These are phyloP conservation scores for Capsicum baccatum DNA, from an alignment of 257 asterid genomes.

Conservation along the genomic window DNA sequence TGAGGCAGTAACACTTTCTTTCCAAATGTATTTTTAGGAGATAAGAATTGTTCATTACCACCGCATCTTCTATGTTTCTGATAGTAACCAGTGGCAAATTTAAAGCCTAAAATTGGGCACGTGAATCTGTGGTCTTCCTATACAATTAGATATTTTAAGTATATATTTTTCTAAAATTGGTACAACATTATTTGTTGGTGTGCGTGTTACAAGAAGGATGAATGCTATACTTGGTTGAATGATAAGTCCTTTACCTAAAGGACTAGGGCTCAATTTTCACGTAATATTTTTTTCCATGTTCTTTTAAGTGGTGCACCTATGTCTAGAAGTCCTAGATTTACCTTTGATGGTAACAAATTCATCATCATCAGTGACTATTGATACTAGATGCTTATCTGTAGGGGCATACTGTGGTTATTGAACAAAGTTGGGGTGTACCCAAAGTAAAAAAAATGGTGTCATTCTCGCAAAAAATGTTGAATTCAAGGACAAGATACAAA, in stretches of 20 bases:
- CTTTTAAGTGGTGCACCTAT: too few species aligned
- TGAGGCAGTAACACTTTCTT: slow-evolving; percentile 17
- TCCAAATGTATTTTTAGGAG: not conserved
- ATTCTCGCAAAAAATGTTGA: slow-evolving; percentile 96
- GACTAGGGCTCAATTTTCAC: too few species aligned
- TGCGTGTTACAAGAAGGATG: too few species aligned
- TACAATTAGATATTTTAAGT: too few species aligned
- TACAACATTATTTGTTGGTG: too few species aligned
- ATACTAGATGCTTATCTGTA: slow-evolving; percentile 32
- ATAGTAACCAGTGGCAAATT: not conserved
- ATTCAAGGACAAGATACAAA: slow-evolving; percentile 84
- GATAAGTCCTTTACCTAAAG: too few species aligned
- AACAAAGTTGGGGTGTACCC: slow-evolving; percentile 99
- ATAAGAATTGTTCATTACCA: not conserved
- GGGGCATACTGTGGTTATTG: slow-evolving; percentile 97
- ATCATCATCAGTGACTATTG: not conserved
- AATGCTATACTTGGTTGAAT: too few species aligned
- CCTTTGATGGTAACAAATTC: not conserved
- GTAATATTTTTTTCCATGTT: too few species aligned
- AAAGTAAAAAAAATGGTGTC: slow-evolving; percentile 97
- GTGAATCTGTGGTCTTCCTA: too few species aligned
- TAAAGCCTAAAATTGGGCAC: too few species aligned
- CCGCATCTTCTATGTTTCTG: not conserved
- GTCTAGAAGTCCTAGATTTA: too few species aligned
- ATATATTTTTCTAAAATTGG: too few species aligned